Base-by-base conservation (phyloP, 805 yeast genomes). In the Ogataea sp. region DNA sequence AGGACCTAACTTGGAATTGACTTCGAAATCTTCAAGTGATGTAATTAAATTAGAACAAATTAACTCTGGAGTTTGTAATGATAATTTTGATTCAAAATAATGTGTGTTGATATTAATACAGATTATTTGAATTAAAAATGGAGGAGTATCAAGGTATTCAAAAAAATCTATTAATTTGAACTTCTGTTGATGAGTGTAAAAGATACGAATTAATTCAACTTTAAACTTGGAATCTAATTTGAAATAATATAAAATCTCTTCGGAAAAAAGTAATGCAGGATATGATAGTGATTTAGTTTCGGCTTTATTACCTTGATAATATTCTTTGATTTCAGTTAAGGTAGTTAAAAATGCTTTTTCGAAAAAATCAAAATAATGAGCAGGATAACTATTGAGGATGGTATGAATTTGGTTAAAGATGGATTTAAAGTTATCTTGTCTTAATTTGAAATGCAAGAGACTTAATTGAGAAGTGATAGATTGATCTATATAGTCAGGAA, bases 401-500 rank as follows among this genome's bases (percentile, higher is more conserved):
- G 61, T 63, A 40, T 67, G 64, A 51, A 78, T 74, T 51, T 78
- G 74, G 30, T 53, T 48, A 36, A 42, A 24, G 15, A 26, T 24
- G 8, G 41, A 13, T 16, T 23, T 20, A 23, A 28, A 34, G 16
- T 36, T 23, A 11, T 34, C 32, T 30, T 38, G 32, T 39, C 29
- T n/a, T 26, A 70, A 58, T 18, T 73, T 67, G 29, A 73, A 61
- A 37, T 71, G 59, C 36, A 78, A 58, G 36, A 79, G 64, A 16
- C 73, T 65, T 32, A 80, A 52, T 56, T 80, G 86, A 27, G 77
- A 70, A 70, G 58, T 38, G 73, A 64, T 44, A 58, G 60, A 10
- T 36, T 31, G 20, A 21, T 20, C 18, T 16, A 48, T 39, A 26
- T 48, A 27, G 20, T 18, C 34, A 6, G 23, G 34, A 50, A 18